Conservation (phyloP, 2,329 filamentous ascomycete species). For the Chalara sp. region DNA sequence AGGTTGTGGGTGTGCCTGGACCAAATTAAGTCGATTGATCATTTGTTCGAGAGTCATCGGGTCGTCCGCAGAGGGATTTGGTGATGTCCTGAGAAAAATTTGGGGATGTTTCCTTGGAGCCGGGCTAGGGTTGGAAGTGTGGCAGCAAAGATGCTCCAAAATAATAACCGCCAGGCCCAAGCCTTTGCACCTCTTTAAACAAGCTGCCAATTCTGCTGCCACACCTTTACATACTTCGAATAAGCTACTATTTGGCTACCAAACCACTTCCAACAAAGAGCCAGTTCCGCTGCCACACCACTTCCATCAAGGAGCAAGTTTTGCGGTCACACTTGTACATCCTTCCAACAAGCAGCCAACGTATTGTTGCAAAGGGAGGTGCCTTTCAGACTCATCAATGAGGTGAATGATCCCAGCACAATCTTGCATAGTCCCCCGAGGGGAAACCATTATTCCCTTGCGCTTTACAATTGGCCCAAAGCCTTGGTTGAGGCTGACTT, state of each 20-base stretch:
- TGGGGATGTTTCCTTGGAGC: neutral
- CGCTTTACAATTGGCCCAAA: too few species aligned
- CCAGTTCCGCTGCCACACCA: constrained; percentile 7
- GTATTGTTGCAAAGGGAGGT: too few species aligned
- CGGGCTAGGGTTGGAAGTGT: constrained; percentile 6
- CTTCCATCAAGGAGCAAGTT: constrained; percentile 8
- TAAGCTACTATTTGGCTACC: constrained; percentile 6
- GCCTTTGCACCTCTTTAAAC: constrained; percentile 5
- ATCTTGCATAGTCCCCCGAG: too few species aligned
- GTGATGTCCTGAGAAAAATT: neutral
- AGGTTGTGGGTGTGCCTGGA: neutral
- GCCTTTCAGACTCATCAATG: too few species aligned
- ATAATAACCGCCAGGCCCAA: constrained; percentile 2
- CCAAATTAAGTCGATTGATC: neutral
- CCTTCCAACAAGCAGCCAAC: constrained; percentile 7
- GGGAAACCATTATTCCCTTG: too few species aligned
- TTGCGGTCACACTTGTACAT: constrained; percentile 3
- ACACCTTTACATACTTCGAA: constrained; percentile 8
- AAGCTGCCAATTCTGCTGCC: constrained; percentile 6
- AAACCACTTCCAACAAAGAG: constrained; percentile 8
- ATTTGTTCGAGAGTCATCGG: neutral
- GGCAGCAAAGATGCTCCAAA: constrained; percentile 1
- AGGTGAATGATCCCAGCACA: too few species aligned
- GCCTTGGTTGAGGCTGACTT: too few species aligned
- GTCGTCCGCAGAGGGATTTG: neutral